phyloP scores from a whole-genome alignment of 164 flowering plant species.

The Liriodendron chinense region DNA sequence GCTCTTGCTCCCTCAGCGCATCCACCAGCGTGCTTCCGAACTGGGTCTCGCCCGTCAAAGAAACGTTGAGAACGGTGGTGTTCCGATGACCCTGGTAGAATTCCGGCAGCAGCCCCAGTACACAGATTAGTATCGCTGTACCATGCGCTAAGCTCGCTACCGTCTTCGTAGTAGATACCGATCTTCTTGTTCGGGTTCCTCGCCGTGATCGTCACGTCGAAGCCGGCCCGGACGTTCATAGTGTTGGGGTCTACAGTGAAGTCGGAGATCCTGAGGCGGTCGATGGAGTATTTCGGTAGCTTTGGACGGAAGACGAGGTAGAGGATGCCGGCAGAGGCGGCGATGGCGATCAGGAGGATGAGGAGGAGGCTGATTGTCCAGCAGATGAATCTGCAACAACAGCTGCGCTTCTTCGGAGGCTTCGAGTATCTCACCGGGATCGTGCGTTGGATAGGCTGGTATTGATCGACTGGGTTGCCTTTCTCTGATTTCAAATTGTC shows the following conservation, averaged over 20 bases:
- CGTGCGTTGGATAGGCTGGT: constrained; percentile 19
- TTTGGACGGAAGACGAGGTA: constrained; percentile 71
- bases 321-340: constrained; percentile 37
- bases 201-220: constrained; percentile 65
- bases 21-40: constrained; percentile 38
- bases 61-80: constrained; percentile 55
- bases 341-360: constrained; percentile 40
- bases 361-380: constrained; percentile 54
- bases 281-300: constrained; percentile 66
- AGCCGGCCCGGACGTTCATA: constrained; percentile 50
- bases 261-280: constrained; percentile 42
- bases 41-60: constrained; percentile 45
- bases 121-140: constrained; percentile 47
- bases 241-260: constrained; percentile 41
- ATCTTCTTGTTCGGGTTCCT: constrained; percentile 77
- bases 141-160: constrained; percentile 54
- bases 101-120: constrained; percentile 58
- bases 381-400: constrained; percentile 52
- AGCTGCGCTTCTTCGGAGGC: constrained; percentile 43
- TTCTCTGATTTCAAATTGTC: constrained; percentile 42
- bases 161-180: constrained; percentile 77
- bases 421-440: constrained; percentile 31
- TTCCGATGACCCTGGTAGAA: constrained; percentile 91
- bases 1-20: constrained; percentile 38
- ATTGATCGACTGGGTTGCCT: constrained; percentile 33